Evolutionary conservation across 257 asterid genomes (phyloP), one percentile per base, ranked within the genome.

Genomic region (Nicotiana attenuata): DNA sequence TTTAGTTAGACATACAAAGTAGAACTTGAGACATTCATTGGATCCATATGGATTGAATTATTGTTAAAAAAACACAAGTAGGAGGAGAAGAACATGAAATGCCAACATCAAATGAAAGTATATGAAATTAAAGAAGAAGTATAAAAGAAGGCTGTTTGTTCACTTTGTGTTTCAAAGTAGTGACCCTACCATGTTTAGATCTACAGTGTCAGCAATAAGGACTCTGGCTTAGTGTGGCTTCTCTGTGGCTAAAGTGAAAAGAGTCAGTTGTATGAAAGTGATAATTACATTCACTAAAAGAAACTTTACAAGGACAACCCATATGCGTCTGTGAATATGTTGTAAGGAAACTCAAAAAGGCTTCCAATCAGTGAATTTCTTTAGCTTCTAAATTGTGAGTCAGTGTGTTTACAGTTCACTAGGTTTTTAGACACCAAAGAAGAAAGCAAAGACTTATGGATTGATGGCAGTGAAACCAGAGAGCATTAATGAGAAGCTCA

Each of bases 21-120:
- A 5, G 57, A 55, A 81, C 15, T 33, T 81, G 76, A 45, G 80
- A 69, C 89, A 87, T 87, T 85, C 81, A 84, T 87, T 85, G 82
- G 85, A 71, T 13, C 66, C 80, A 65, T 78, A 76, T 57, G 87
- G 83, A 7, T 63, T 60, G 28, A 81, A 86, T 83, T 77, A 82
- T 83, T 84, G 81, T 63, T 76, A 47, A 38, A 65, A 41, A 84
- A 81, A 85, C 71, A 82, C 67, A 69, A 83, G 83, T 66, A 65
- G 80, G 64, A 76, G 31, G 41, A 31, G 50, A 61, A 50, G 75
- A 82, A 80, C 80, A 82, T 45, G 17, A 29, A 55, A 28, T 57
- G 80, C 47, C 50, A 81, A 41, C 13, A 79, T 69, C 33, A 17
- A 38, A 52, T 22, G 59, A 80, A 84, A 69, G 80, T 53, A 22